These are phyloP conservation scores for Penicillium sp. DNA, from an alignment of 2,329 filamentous ascomycete species.

Conservation along the genomic window DNA sequence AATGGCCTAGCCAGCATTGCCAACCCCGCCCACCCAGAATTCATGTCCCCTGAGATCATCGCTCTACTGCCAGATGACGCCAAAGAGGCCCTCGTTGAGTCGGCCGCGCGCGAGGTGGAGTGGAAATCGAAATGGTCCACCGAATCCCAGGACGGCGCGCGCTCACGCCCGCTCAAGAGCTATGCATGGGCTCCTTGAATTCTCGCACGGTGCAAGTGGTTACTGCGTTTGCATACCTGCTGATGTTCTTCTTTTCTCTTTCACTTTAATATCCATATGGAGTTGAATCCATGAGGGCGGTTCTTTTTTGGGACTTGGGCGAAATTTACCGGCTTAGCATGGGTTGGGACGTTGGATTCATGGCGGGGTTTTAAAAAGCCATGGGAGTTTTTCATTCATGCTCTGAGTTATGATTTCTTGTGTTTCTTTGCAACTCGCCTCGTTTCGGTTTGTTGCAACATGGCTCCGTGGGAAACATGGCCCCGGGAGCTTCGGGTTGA, in stretches of 20 bases:
- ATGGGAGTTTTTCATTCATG: slow-evolving; percentile 8
- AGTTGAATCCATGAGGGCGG: background rate
- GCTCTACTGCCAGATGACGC: slow-evolving; percentile 50
- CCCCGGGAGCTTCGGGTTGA: background rate
- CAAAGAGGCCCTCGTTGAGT: slow-evolving; percentile 64
- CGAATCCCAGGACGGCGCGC: slow-evolving; percentile 55
- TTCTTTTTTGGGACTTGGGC: background rate
- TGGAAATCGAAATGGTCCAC: slow-evolving; percentile 73
- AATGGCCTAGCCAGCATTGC: slow-evolving; percentile 40
- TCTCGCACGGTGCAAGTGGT: background rate
- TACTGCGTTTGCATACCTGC: background rate
- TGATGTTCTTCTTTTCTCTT: background rate
- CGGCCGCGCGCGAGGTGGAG: slow-evolving; percentile 57
- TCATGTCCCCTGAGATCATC: slow-evolving; percentile 39
- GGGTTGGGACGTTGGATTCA: background rate
- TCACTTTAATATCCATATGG: background rate
- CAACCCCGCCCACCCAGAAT: slow-evolving; percentile 34
- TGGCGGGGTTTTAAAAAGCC: slow-evolving; percentile 4
- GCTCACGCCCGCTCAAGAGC: slow-evolving; percentile 32
- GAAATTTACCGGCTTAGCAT: slow-evolving; percentile 1
- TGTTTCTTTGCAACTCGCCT: background rate
- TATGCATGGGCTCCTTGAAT: slow-evolving; percentile 39
- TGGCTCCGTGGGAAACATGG: no score
- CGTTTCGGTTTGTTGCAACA: background rate
- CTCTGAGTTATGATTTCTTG: background rate